phyloP scores from a whole-genome alignment of 345 rosid genomes.

The Cardamine chenopodiifolia region DNA sequence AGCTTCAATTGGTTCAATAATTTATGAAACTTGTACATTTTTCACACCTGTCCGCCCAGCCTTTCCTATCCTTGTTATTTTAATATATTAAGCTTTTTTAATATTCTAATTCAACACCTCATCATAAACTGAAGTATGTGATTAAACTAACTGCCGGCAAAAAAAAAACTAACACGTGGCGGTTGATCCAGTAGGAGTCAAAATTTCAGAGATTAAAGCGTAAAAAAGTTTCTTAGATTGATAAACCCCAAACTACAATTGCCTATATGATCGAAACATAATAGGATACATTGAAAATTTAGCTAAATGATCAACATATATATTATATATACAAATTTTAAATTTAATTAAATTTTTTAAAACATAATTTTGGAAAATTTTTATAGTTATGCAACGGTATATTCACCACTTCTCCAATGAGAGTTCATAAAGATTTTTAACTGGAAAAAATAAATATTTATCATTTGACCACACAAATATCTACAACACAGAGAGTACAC shows the following conservation, averaged over 20 bases:
- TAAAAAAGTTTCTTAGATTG: neutral
- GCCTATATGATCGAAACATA: too few relatives aligned
- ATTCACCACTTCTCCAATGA: too few relatives aligned
- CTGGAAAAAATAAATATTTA: neutral
- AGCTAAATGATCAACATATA: too few relatives aligned
- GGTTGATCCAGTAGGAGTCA: neutral
- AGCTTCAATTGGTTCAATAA: constrained; percentile 20
- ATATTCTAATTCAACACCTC: constrained; percentile 6
- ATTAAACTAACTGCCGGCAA: too few relatives aligned
- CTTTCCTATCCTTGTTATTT: neutral
- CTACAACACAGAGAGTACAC: neutral
- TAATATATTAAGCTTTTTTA: neutral
- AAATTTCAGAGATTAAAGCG: neutral
- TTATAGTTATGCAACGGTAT: too few relatives aligned
- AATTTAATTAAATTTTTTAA: too few relatives aligned
- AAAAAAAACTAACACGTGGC: constrained; percentile 19
- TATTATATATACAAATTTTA: too few relatives aligned
- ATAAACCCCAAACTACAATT: too few relatives aligned
- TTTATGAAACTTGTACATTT: constrained; percentile 18
- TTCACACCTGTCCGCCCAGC: constrained; percentile 26
- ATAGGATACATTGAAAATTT: too few relatives aligned
- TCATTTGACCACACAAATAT: constrained; percentile 10
- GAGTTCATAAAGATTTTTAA: neutral
- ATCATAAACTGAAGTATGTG: neutral
- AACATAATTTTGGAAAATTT: too few relatives aligned